These are phyloP conservation scores for Hypoxylon perforatum DNA, from an alignment of 495 filamentous ascomycete genomes.

Conservation along the genomic window DNA sequence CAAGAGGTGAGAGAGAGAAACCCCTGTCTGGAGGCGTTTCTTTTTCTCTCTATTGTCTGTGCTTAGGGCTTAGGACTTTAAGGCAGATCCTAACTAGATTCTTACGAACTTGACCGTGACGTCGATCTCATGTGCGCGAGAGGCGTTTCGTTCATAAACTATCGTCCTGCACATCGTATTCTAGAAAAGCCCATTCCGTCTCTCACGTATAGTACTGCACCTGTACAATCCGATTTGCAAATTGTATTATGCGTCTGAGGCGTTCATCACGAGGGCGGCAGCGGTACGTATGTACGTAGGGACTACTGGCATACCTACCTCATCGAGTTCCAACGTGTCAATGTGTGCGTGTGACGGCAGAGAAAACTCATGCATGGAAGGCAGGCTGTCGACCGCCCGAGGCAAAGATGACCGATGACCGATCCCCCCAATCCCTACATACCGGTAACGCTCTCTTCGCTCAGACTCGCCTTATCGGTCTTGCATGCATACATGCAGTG, in stretches of 20 bases:
- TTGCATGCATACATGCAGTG: constrained; percentile 1
- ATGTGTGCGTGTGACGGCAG: constrained; percentile 1
- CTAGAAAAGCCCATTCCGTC: neutral
- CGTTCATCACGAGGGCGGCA: neutral
- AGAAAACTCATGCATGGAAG: neutral
- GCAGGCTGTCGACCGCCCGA: constrained; percentile 1
- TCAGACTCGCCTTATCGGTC: constrained; percentile 4
- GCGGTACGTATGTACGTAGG: neutral
- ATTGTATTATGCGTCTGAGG: neutral
- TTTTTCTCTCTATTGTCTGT: constrained; percentile 8
- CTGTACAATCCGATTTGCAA: neutral
- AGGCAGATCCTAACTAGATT: no score
- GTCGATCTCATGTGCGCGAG: no score
- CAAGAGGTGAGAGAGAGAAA: constrained; percentile 11
- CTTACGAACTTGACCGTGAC: no score
- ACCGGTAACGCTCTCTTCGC: neutral
- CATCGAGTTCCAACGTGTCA: neutral
- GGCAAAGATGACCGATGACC: neutral
- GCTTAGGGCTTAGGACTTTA: no score
- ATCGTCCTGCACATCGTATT: no score
- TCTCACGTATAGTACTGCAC: neutral
- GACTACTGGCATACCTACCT: neutral
- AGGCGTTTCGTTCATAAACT: no score
- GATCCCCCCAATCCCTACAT: constrained; percentile 20
- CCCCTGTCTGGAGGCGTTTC: constrained; percentile 5